phyloP scores from a whole-genome alignment of 2,329 filamentous ascomycete genomes.

The Allantophomopsis lycopodina region DNA sequence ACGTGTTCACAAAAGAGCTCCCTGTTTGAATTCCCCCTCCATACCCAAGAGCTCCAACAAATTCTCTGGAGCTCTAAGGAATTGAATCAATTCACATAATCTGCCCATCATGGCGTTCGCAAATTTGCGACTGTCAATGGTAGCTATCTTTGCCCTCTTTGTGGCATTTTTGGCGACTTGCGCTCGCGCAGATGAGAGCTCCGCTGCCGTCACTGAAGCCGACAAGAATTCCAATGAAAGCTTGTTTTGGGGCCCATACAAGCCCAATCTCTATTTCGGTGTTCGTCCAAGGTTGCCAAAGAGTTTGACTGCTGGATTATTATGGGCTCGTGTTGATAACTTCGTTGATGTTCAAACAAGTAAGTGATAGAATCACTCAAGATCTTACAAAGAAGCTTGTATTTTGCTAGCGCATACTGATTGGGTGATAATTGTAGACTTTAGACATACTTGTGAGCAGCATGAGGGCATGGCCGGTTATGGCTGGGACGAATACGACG shows the following conservation, averaged over 20 bases:
- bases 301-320: slow-evolving; percentile 67
- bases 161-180: neutral
- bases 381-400: neutral
- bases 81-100: slow-evolving; percentile 4
- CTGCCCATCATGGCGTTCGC: slow-evolving; percentile 9
- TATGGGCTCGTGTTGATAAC: slow-evolving; percentile 80
- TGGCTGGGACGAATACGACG: slow-evolving; percentile 96
- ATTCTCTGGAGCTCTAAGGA: slow-evolving; percentile 9
- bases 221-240: slow-evolving; percentile 54
- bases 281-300: slow-evolving; percentile 70
- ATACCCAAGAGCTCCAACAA: slow-evolving; percentile 5
- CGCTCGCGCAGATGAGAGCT: slow-evolving; percentile 1
- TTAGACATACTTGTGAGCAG: slow-evolving; percentile 93
- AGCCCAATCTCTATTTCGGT: slow-evolving; percentile 89
- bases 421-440: slow-evolving; percentile 35
- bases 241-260: slow-evolving; percentile 90
- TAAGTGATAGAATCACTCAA: slow-evolving; percentile 27
- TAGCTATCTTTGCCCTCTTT: slow-evolving; percentile 2
- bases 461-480: slow-evolving; percentile 89
- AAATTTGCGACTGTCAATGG: slow-evolving; percentile 4
- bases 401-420: slow-evolving; percentile 1
- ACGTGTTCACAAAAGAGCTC: no score
- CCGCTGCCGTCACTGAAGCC: slow-evolving; percentile 7
- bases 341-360: slow-evolving; percentile 64
- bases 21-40: neutral